Conservation (phyloP, 1,284 basidiomycete species). For the Trametes hirsuta region DNA sequence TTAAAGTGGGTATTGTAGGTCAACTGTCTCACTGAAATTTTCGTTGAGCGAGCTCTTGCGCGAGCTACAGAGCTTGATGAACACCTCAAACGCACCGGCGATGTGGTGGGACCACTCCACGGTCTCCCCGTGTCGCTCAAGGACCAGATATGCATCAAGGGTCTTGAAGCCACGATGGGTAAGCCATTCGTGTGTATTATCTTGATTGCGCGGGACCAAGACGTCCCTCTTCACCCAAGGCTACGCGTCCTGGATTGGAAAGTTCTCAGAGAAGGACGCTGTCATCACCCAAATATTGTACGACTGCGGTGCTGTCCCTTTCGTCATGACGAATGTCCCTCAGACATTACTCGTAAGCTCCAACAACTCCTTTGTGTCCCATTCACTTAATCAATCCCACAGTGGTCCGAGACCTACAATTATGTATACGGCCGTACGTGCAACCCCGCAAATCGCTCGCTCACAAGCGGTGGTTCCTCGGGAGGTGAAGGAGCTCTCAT, state of each 20-base stretch:
- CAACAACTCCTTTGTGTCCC: background rate
- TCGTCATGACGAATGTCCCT: slow-evolving; percentile 76
- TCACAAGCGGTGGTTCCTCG: slow-evolving; percentile 57
- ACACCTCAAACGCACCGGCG: slow-evolving; percentile 42
- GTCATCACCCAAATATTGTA: slow-evolving; percentile 25
- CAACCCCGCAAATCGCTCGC: slow-evolving; percentile 54
- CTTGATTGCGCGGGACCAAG: background rate
- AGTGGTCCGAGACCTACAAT: slow-evolving; percentile 47
- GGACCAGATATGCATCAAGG: slow-evolving; percentile 63
- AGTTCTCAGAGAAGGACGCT: slow-evolving; percentile 24
- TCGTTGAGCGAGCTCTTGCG: slow-evolving; percentile 49
- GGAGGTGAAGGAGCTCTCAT: slow-evolving; percentile 63
- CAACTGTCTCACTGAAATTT: slow-evolving; percentile 56
- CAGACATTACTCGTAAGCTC: slow-evolving; percentile 64
- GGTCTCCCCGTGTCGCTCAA: slow-evolving; percentile 59
- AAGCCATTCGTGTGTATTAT: slow-evolving; percentile 10
- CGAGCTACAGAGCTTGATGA: slow-evolving; percentile 50
- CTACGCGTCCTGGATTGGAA: slow-evolving; percentile 33
- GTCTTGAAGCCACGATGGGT: slow-evolving; percentile 62
- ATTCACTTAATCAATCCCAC: background rate
- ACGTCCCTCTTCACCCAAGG: slow-evolving; percentile 14
- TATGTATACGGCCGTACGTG: slow-evolving; percentile 50
- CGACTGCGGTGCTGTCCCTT: slow-evolving; percentile 52
- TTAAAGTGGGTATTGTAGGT: slow-evolving; percentile 31
- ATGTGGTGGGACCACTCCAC: slow-evolving; percentile 52